A percentile compares a stretch with the other conserved stretches of the same genome.
These are phyloP conservation scores for Didymella pinodella DNA, from an alignment of 2,329 filamentous ascomycete species.

Conservation along the genomic window DNA sequence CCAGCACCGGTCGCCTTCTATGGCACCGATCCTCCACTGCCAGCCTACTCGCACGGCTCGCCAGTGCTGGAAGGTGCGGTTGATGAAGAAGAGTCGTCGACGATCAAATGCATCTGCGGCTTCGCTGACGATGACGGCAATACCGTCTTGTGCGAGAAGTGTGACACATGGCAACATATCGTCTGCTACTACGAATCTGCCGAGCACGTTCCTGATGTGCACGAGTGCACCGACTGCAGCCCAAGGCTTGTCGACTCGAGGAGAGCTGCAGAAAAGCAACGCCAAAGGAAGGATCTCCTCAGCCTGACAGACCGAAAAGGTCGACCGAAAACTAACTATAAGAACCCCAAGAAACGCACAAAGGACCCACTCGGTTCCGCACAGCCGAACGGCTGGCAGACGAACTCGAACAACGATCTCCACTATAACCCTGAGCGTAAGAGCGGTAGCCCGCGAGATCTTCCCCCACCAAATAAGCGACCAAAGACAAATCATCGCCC, in stretches of 20 bases:
- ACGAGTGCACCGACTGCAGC: constrained; percentile 89
- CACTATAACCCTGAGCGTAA: constrained; percentile 56
- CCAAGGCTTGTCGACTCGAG: constrained; percentile 77
- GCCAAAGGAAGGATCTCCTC: constrained; percentile 65
- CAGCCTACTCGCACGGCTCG: constrained; percentile 48
- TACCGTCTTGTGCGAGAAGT: constrained; percentile 94
- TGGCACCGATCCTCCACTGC: constrained; percentile 39
- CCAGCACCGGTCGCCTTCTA: constrained; percentile 49
- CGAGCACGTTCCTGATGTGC: constrained; percentile 74
- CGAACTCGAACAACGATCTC: constrained; percentile 66
- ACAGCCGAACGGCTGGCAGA: constrained; percentile 70
- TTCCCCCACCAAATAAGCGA: constrained; percentile 75
- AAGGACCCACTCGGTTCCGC: constrained; percentile 69
- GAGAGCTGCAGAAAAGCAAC: constrained; percentile 77
- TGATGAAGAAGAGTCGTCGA: constrained; percentile 80
- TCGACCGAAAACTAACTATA: constrained; percentile 78
- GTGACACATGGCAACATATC: constrained; percentile 98
- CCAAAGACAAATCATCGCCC: constrained; percentile 81
- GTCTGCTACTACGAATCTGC: constrained; percentile 89
- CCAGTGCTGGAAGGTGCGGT: constrained; percentile 53
- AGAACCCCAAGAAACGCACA: constrained; percentile 86
- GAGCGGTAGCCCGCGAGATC: constrained; percentile 61
- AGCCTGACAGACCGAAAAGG: constrained; percentile 67
- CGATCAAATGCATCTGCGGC: constrained; percentile 97
- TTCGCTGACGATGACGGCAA: constrained; percentile 95